Base-by-base conservation (phyloP, 192 early-diverging fungal genomes). In the Entomortierella lignicola region DNA sequence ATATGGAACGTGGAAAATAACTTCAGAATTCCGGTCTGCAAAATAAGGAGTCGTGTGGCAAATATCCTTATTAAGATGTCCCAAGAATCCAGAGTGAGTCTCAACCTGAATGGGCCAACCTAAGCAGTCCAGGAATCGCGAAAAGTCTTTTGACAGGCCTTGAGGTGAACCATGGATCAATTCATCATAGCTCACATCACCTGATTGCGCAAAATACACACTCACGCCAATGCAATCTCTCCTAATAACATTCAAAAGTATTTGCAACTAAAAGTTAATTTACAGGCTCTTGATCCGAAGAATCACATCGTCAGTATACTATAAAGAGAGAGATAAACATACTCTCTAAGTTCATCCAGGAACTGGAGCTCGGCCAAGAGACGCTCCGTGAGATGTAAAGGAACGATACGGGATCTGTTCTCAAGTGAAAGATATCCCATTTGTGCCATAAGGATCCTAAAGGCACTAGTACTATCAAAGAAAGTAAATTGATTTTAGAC, bases 1-100 rank as follows among this genome's bases (percentile, higher is more conserved):
- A 60, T 93, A 92, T 18, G 94, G 94, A 2, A 84, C 81, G 71
- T 92, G 87, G 61, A 94, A 92, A 32, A 94, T 83, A 39, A 92
- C 85, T 69, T 95, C 93, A 17, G 83, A 71, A 12, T 72, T 87
- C 21, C 89, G 72, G 53, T 89, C 88, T 1, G 91, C 90, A 75
- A 86, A 95, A 71, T 95, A 95, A 0, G 90, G 89, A 0, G 89
- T 83, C 4, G 88, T 89, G 31, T 84, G 77, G 64, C 91, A 93
- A 8, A 86, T 54, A 5, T 72, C 42, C 10, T 81, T 13, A 43
- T 83, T 81, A 0, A 93, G 61, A 31, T 85, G 85, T 12, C 91
- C 93, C 53, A 81, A 70, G 63, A 81, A 95, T n/a, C 93, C 93
- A 12, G 66, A 59, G 71, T 95, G 94, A 1, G 72, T 66, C 23